Percentiles rank a stretch among this genome's conserved stretches.
These are phyloP conservation scores for Ambrosia trifida DNA, from an alignment of 129 eudicot species.

Conservation along the genomic window DNA sequence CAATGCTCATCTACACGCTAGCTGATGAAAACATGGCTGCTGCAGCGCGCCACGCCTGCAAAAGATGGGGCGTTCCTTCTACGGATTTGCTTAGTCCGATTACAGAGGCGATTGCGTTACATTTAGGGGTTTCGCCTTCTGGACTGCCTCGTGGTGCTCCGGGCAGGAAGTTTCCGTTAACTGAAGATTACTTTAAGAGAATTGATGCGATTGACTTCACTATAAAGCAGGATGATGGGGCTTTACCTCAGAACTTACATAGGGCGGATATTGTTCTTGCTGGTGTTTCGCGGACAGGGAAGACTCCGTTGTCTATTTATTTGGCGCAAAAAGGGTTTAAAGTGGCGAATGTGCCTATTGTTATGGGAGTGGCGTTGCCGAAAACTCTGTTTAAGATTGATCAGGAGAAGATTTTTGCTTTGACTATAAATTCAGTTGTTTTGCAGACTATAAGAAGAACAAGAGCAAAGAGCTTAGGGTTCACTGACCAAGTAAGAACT, in stretches of 20 bases:
- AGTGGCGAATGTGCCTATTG: constrained; percentile 93
- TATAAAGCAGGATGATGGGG: constrained; percentile 96
- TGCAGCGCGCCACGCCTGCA: constrained; percentile 76
- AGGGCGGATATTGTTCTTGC: constrained; percentile 79
- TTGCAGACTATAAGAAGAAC: constrained; percentile 77
- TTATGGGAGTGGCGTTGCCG: constrained; percentile 68
- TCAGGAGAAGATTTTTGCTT: constrained; percentile 73
- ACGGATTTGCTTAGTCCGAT: constrained; percentile 77
- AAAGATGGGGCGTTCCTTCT: constrained; percentile 78
- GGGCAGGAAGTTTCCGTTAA: constrained; percentile 59
- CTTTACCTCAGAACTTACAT: constrained; percentile 71
- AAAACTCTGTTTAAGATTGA: constrained; percentile 67
- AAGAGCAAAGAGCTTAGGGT: constrained; percentile 84
- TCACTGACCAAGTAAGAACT: constrained; percentile 43
- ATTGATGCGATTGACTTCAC: constrained; percentile 96
- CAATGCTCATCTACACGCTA: constrained; percentile 85
- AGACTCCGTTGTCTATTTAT: constrained; percentile 88
- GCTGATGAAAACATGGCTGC: constrained; percentile 87
- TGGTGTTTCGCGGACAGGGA: constrained; percentile 92
- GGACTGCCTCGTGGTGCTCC: constrained; percentile 95
- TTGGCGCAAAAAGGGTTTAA: constrained; percentile 88
- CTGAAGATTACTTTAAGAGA: constrained; percentile 76
- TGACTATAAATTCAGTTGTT: constrained; percentile 82
- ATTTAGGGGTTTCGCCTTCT: constrained; percentile 81
- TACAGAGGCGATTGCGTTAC: constrained; percentile 78